Conservation (phyloP, 1,284 basidiomycete genomes). For the Chondrostereum purpureum region DNA sequence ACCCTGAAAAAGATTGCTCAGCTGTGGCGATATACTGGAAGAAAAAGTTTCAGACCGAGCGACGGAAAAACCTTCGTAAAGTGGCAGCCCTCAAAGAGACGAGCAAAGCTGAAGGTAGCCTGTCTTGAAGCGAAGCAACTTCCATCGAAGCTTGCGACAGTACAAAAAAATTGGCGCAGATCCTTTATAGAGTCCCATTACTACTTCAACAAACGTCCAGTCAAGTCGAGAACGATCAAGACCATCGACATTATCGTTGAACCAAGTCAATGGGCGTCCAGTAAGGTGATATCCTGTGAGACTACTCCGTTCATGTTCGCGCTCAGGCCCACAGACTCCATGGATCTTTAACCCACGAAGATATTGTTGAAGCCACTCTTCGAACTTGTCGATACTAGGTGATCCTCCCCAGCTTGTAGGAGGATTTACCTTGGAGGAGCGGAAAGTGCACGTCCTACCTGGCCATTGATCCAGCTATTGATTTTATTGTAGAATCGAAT, state of each 20-base stretch:
- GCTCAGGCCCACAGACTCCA: not conserved
- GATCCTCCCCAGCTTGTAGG: not conserved
- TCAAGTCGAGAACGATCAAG: not conserved
- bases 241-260: conserved; percentile 1
- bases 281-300: not conserved
- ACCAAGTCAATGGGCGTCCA: not conserved
- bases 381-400: not conserved
- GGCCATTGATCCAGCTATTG: not conserved
- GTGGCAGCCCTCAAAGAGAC: no score
- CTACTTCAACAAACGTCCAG: not conserved
- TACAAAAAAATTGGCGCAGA: no score
- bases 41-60: no score
- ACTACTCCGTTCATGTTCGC: not conserved
- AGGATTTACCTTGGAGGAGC: not conserved
- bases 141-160: no score
- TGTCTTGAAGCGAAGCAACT: no score
- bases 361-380: not conserved
- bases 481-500: not conserved
- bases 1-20: no score
- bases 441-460: not conserved
- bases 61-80: no score
- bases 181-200: conserved; percentile 1
- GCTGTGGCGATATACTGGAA: no score
- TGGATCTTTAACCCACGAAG: not conserved
- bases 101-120: no score